Base-by-base conservation (phyloP, 1,139 yeast genomes). In the Pneumocystis murina region DNA sequence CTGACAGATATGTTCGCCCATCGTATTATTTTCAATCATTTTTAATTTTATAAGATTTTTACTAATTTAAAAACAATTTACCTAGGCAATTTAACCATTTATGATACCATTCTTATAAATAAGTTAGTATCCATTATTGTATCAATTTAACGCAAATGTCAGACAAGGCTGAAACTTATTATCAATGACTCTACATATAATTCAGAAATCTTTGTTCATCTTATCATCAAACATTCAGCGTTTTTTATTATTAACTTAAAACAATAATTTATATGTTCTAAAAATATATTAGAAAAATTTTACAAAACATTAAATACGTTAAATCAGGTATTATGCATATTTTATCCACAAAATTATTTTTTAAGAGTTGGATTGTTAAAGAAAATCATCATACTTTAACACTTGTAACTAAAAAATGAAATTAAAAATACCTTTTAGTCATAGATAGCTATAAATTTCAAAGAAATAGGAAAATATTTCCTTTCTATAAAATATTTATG, bases 81-180 rank as follows among this genome's bases (percentile, higher is more conserved):
- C 55, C 33, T 48, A 12, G 3, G 10, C 14, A 48, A 12, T 24
- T 48, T 12, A 24, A 8, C 24, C 24, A 33, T 20, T 48, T 48
- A 48, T 14, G 12, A 40, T 16, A 4, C 28, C 20, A 14, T 48
- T 24, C 17, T 48, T 48, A 48, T 24, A 48, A 24, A 48, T 24
- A 48, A 24, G 2, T 24, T 6, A 24, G n/a, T 24, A 24, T 24
- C 55, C 28, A 48, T 48, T 24, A 24, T 12, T 14, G 24, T 48
- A 48, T 48, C 10, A 40, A n/a, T 40, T 40, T 17, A 48, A 48
- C 14, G 28, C 16, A 48, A 24, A 48, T 24, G 12, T 48, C 55
- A 48, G 55, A 48, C n/a, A 48, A 48, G 55, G 55, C 55, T 48
- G 55, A 48, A 48, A 48, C 55, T 48, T 48, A 43, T 17, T 43